phyloP scores from a whole-genome alignment of 2,329 filamentous ascomycete genomes.

The Diaporthe vaccinii region DNA sequence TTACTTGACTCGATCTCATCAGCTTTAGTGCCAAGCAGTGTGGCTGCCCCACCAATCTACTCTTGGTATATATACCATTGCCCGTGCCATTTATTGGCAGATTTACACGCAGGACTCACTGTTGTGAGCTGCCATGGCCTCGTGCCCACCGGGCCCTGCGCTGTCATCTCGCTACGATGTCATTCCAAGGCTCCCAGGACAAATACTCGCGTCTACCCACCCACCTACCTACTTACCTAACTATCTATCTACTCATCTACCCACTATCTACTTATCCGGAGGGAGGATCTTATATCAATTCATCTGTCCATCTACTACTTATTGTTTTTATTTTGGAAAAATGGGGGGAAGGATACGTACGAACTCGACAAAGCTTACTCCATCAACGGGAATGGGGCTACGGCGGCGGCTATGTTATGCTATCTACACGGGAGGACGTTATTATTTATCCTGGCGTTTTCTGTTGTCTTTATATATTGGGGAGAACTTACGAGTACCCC shows the following conservation, averaged over 20 bases:
- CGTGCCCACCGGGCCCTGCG: neutral
- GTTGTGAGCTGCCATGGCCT: neutral
- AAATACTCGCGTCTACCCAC: neutral
- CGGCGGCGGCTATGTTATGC: slow-evolving; percentile 16
- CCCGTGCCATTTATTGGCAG: neutral
- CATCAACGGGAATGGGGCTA: neutral
- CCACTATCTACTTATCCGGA: neutral
- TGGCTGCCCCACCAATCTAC: neutral
- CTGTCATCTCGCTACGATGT: neutral
- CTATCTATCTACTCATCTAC: neutral
- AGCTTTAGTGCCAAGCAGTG: neutral
- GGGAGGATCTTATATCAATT: slow-evolving; percentile 19
- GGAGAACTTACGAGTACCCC: neutral
- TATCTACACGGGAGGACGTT: slow-evolving; percentile 7
- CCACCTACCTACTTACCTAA: neutral
- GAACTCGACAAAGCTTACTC: slow-evolving; percentile 6
- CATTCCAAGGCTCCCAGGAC: neutral
- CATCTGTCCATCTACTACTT: slow-evolving; percentile 30
- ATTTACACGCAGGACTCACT: neutral
- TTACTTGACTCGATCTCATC: neutral
- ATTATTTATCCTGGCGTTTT: slow-evolving; percentile 1
- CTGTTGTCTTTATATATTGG: slow-evolving; percentile 15
- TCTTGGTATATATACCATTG: neutral
- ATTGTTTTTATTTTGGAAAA: slow-evolving; percentile 26
- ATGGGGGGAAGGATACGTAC: slow-evolving; percentile 1